A percentile compares a stretch with the other conserved stretches of the same genome.
Conservation (phyloP, 768 basidiomycete species). For the Lentinula aciculospora region DNA sequence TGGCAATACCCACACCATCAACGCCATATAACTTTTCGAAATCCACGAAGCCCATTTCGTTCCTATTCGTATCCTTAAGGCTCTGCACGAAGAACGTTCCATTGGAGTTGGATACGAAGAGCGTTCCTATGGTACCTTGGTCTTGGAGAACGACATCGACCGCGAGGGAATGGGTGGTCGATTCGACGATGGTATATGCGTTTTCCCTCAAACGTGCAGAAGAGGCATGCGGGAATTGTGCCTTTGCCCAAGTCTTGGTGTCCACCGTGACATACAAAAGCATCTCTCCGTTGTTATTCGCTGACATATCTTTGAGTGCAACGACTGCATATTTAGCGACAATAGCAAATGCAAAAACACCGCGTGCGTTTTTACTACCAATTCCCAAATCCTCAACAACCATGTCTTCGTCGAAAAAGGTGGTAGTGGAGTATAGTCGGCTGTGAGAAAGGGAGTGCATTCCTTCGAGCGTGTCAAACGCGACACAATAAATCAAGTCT, state of each 20-base stretch:
- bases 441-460: slow-evolving; percentile 45
- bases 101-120: slow-evolving; percentile 95
- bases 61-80: slow-evolving; percentile 89
- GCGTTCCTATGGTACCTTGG: slow-evolving; percentile 66
- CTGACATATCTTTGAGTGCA: slow-evolving; percentile 68
- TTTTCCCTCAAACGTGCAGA: slow-evolving; percentile 79
- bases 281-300: slow-evolving; percentile 62
- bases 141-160: slow-evolving; percentile 87
- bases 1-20: slow-evolving; percentile 89
- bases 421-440: slow-evolving; percentile 76
- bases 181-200: slow-evolving; percentile 94
- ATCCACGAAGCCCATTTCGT: slow-evolving; percentile 85
- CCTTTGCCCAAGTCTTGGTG: slow-evolving; percentile 79
- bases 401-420: slow-evolving; percentile 69
- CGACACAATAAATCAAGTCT: slow-evolving; percentile 87
- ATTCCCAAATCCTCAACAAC: slow-evolving; percentile 84
- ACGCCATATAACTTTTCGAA: slow-evolving; percentile 85
- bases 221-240: slow-evolving; percentile 88
- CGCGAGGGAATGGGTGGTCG: slow-evolving; percentile 86
- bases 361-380: slow-evolving; percentile 68
- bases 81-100: slow-evolving; percentile 94
- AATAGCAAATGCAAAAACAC: slow-evolving; percentile 90
- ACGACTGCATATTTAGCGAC: slow-evolving; percentile 92
- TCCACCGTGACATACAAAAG: slow-evolving; percentile 83
- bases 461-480: slow-evolving; percentile 61